These are phyloP conservation scores for Adansonia madagascariensis DNA, from an alignment of 441 rosid genomes.

Conservation along the genomic window DNA sequence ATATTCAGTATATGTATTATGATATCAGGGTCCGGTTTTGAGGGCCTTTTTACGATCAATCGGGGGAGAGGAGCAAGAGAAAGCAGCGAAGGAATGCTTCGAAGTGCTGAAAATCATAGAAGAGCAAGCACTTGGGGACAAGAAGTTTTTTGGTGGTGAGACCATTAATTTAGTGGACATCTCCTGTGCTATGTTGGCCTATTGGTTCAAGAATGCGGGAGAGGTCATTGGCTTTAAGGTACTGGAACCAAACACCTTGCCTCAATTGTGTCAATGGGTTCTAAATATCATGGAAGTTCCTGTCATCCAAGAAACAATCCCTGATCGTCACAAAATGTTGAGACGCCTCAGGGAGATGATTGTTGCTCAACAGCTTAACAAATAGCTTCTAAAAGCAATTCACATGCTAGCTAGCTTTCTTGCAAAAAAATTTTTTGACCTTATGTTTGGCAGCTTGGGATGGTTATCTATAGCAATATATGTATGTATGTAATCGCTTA, in stretches of 20 bases:
- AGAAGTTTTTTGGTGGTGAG: slow-evolving; percentile 20
- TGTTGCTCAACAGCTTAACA: neutral
- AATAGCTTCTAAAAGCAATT: neutral
- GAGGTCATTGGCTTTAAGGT: neutral
- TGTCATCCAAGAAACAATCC: slow-evolving; percentile 6
- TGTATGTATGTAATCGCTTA: neutral
- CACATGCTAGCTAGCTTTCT: neutral
- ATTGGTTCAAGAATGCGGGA: neutral
- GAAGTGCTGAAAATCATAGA: slow-evolving; percentile 11
- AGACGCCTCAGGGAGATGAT: neutral
- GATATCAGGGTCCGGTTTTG: neutral
- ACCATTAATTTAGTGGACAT: slow-evolving; percentile 8
- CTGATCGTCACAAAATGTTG: slow-evolving; percentile 16
- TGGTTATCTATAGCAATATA: too few relatives aligned
- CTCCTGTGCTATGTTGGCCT: neutral
- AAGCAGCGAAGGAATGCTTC: neutral
- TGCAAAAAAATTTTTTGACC: neutral
- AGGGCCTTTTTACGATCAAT: neutral
- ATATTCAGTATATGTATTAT: neutral
- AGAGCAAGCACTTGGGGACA: slow-evolving; percentile 15
- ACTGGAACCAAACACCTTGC: neutral
- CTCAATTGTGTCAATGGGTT: slow-evolving; percentile 10
- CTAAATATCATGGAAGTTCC: slow-evolving; percentile 11
- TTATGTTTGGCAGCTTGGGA: too few relatives aligned
- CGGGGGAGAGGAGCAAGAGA: neutral